These are phyloP conservation scores for Tolypocladium ovalisporum DNA, from an alignment of 2,329 filamentous ascomycete species.

Conservation along the genomic window DNA sequence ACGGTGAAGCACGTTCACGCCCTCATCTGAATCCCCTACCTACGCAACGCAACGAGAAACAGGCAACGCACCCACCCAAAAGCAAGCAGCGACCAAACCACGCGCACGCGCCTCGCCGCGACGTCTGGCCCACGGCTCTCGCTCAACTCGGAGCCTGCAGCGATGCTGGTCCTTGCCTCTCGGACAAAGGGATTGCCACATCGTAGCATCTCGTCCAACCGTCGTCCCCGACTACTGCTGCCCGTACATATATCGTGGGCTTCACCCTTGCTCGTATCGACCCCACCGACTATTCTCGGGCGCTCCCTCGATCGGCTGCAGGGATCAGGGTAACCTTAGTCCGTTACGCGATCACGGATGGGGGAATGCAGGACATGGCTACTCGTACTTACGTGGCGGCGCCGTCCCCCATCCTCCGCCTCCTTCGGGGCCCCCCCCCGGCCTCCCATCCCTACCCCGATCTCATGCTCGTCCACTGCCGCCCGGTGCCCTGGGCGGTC, in stretches of 20 bases:
- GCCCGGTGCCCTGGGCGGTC: no score
- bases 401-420: not conserved
- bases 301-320: not conserved
- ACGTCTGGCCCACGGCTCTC: not conserved
- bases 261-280: not conserved
- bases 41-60: not conserved
- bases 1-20: not conserved
- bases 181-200: not conserved
- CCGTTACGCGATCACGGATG: no score
- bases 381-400: not conserved
- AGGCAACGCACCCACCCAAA: not conserved
- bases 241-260: not conserved
- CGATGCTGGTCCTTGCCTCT: not conserved
- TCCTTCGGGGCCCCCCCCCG: no score
- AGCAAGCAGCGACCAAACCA: not conserved
- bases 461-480: not conserved
- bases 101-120: not conserved
- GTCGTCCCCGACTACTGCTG: not conserved
- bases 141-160: not conserved
- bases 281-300: not conserved
- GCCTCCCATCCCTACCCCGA: no score
- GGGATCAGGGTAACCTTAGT: not conserved
- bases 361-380: not conserved
- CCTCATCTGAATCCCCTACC: not conserved
- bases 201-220: not conserved